phyloP scores from a whole-genome alignment of 768 basidiomycete species.

The Rossbeevera mucosa region DNA sequence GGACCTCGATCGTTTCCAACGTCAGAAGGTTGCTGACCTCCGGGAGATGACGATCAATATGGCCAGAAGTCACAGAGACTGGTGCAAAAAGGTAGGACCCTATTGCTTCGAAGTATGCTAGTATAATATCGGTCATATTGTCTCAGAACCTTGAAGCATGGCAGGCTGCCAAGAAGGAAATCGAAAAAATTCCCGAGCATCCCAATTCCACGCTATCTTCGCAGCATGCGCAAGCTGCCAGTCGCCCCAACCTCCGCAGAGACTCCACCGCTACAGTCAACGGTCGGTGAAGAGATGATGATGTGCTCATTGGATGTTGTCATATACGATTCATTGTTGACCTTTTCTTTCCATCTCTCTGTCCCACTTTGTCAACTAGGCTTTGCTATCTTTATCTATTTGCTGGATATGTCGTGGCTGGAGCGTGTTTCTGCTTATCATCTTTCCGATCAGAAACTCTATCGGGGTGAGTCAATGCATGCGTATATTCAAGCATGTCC shows the following conservation, averaged over 20 bases:
- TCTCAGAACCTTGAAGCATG: slow-evolving; percentile 90
- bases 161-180: slow-evolving; percentile 93
- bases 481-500: not conserved
- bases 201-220: slow-evolving; percentile 64
- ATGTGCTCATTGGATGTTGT: slow-evolving; percentile 1
- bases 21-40: slow-evolving; percentile 96
- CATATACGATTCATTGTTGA: slow-evolving; percentile 9
- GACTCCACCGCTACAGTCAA: slow-evolving; percentile 72
- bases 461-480: not conserved
- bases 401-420: slow-evolving; percentile 18
- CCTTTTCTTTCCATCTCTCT: slow-evolving; percentile 3
- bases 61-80: slow-evolving; percentile 88
- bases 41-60: slow-evolving; percentile 91
- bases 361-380: slow-evolving; percentile 10
- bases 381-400: slow-evolving; percentile 17
- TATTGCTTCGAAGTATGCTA: slow-evolving; percentile 1
- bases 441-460: slow-evolving; percentile 9
- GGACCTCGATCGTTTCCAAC: slow-evolving; percentile 95
- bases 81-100: slow-evolving; percentile 83
- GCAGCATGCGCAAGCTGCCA: slow-evolving; percentile 31
- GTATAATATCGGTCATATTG: slow-evolving; percentile 14
- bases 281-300: slow-evolving; percentile 40
- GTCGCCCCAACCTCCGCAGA: slow-evolving; percentile 44
- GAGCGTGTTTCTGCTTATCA: slow-evolving; percentile 6
- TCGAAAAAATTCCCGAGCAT: slow-evolving; percentile 85